A percentile compares a stretch with the other conserved stretches of the same genome.
Evolutionary conservation across 164 flowering plant species (phyloP).

Genomic region (Nelumbo lutea): DNA sequence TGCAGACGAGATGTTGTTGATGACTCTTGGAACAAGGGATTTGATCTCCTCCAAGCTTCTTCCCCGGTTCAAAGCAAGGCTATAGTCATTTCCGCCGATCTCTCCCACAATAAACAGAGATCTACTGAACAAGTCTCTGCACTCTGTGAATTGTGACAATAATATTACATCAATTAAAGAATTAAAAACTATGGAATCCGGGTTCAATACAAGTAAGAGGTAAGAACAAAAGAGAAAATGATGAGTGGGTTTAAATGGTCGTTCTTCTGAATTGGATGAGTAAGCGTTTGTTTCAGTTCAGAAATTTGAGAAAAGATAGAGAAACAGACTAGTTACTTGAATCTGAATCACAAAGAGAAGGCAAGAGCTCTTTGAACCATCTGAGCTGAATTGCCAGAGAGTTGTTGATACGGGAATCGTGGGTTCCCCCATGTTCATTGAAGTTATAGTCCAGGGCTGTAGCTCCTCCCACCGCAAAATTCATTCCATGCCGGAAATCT

Average conservation of each 20-base stretch:
- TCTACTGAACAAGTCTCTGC: not conserved
- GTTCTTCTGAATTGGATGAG: too few relatives aligned
- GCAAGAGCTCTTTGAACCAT: constrained; percentile 7
- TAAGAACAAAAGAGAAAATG: too few relatives aligned
- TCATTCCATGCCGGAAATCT: not conserved
- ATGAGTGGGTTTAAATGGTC: too few relatives aligned
- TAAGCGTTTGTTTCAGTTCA: too few relatives aligned
- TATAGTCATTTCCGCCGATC: constrained; percentile 13
- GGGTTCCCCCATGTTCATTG: not conserved
- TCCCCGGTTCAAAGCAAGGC: not conserved
- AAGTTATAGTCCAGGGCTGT: not conserved
- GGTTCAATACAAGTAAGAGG: too few relatives aligned
- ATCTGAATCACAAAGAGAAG: not conserved
- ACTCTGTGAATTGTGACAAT: not conserved
- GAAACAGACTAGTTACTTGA: not conserved
- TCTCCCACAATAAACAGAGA: constrained; percentile 11
- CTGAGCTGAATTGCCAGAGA: constrained; percentile 4
- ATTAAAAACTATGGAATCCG: not conserved
- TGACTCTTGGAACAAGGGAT: not conserved
- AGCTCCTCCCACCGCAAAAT: constrained; percentile 1
- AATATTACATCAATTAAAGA: not conserved
- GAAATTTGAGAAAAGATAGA: too few relatives aligned
- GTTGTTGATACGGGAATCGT: not conserved
- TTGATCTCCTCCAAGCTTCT: not conserved
- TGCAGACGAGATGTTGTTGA: constrained; percentile 3